Percentiles rank a stretch among this genome's conserved stretches.
These are phyloP conservation scores for Saccharomyces paradoxus DNA, from an alignment of 805 yeast genomes.

Conservation along the genomic window DNA sequence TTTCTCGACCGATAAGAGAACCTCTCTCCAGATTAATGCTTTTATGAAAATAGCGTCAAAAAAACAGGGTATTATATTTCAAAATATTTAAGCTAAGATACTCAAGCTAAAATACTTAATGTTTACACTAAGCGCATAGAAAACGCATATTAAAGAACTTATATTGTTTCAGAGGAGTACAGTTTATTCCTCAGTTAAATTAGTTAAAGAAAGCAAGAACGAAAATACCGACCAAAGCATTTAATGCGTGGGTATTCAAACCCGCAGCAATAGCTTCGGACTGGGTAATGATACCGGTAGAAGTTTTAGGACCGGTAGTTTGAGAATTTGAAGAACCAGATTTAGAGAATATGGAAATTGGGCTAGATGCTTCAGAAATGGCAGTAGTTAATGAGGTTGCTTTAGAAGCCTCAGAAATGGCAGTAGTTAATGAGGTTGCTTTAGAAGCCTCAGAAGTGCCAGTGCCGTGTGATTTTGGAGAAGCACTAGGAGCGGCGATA, in stretches of 20 bases:
- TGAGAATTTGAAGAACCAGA: no score
- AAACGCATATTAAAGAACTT: no score
- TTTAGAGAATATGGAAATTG: neutral
- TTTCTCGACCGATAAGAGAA: no score
- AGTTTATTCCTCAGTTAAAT: no score
- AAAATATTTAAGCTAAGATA: no score
- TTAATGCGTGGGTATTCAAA: neutral
- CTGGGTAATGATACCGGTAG: neutral
- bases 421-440: neutral
- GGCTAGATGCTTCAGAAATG: neutral
- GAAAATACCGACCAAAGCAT: slow-evolving; percentile 1
- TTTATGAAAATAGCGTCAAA: no score
- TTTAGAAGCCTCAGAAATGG: neutral
- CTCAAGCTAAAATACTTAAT: neutral
- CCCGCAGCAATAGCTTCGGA: slow-evolving; percentile 1
- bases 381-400: neutral
- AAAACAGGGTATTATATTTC: no score
- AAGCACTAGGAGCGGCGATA: no score
- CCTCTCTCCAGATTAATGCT: no score
- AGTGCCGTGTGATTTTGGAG: no score
- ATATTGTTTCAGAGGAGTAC: neutral
- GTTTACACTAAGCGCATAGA: neutral
- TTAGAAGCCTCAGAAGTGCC: neutral
- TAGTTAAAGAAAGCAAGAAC: slow-evolving; percentile 3
- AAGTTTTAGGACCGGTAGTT: neutral